Base-by-base conservation (phyloP, 306 rosid species). In the Erythrophleum fordii region DNA sequence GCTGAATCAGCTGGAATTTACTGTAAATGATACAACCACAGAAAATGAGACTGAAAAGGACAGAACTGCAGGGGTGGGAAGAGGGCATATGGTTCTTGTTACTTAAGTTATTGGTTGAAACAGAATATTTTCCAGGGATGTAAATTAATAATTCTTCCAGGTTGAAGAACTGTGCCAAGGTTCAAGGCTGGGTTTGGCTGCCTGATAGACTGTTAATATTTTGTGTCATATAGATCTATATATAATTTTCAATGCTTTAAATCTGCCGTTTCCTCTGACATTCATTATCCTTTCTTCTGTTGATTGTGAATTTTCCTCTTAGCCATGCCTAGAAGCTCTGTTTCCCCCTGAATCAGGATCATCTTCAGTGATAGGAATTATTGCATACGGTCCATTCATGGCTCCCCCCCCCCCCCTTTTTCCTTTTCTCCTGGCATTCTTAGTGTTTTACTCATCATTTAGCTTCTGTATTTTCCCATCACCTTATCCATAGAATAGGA, bases 31-130 rank as follows among this genome's bases (percentile, higher is more conserved):
- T 59, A 37, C 67, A 52, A 5, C n/a, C 29, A 8, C 58, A 29
- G 60, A 73, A 25, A 56, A 75, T 44, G 66, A 65, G 80, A 8
- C n/a, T 18, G 13, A 42, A 52, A 26, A 52, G 71, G 69, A 72
- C 79, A 28, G 52, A 29, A 55, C 77, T 60, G 44, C 42, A 5
- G 28, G 26, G 31, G 53, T 83, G 29, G 17, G 59, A 65, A 70
- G 13, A 5, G 44, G 58, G 77, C 45, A 26, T 73, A 55, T 73
- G 46, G 44, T 58, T 56, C 67, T 31, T 72, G 46, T 65, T 42
- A 42, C 41, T 51, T 42, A 53, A 55, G 37, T 73, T 31, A 12
- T 48, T 13, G 37, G 23, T 23, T 69, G 8, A 25, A 44, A 25
- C 16, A 12, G 22, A 44, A 42, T 0, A 44, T 46, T 45, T 69